Base-by-base conservation (phyloP, 345 rosid genomes). In the Hevea brasiliensis region DNA sequence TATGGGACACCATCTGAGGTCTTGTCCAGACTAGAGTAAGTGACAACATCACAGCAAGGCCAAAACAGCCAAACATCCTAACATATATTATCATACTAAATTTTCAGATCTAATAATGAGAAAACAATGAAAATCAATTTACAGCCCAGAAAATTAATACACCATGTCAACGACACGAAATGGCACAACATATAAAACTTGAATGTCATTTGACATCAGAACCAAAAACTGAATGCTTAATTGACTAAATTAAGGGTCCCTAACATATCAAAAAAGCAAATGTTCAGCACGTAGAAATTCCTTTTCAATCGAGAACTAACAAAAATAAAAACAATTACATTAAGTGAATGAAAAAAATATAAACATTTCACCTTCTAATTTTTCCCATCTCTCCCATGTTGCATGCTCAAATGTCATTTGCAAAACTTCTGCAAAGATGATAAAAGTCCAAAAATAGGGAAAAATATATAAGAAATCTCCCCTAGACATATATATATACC, bases 361-460 rank as follows among this genome's bases (percentile, higher is more conserved):
- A 8, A 17, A 29, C 40, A 61, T 14, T 50, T 69, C 83, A 93
- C 98, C 98, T 89, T 88, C 91, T 76, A 77, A 74, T 55, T 72
- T 76, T 71, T 57, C 81, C 84, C 81, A 90, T 70, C 72, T 77
- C 72, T 82, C 84, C 82, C 82, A 84, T 73, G 82, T 82, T 9
- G 63, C 85, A 53, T 29, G 71, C 70, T 87, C 89, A 83, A 96
- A 87, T 18, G 82, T 83, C 76, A 86, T 82, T 74, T 87, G 88
- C 84, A 96, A 76, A 73, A 85, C 87, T 84, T 84, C 99, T 96
- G 98, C 69, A 50, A 50, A 62, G 75, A 68, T 44, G 60, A 57
- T 29, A 72, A 63, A 71, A 59, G 62, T 12, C 48, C 73, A 55
- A 40, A 67, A 70, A 68, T 7, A 23, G 20, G 11, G 59, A 41